Evolutionary conservation across 176 grass and related monocot genomes (phyloP), one percentile per base, ranked within the genome.

Genomic region (Zoysia japonica): DNA sequence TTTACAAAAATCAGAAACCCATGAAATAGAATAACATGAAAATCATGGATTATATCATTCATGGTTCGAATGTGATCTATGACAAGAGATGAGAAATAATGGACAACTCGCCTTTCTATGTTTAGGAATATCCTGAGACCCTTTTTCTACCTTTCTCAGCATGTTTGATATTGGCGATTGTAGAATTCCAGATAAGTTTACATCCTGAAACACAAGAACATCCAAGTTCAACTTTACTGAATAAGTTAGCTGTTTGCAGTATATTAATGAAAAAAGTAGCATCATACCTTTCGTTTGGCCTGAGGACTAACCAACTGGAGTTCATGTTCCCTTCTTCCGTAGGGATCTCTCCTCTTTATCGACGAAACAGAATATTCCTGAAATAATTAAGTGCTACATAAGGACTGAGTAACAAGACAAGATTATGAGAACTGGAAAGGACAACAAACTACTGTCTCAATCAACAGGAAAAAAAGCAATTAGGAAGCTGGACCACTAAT

Each of bases 341-440:
- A 90, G 39, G 88, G 78, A 84, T 89, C 88, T 82, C 86, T 94
- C 90, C 82, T 91, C 68, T 86, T 94, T 79, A 89, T 89, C 10
- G 86, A 91, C 44, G 88, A 86, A 89, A 93, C 78, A 89, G 88
- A 91, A 68, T 87, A 95, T 86, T 94, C 90, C 84, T 91, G 83
- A 49, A 78, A 65, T 39, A 42, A 10, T 19, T 43, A 78, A 38
- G 59, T 40, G 75, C 43, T 61, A 76, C 61, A n/a, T 77, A 82
- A 78, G 63, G 48, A 68, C 15, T 47, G 14, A 81, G 10, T 54
- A 78, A 75, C 4, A 7, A 52, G 38, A 74, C 12, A 12, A 68
- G 20, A 85, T 65, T 53, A 53, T 71, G 40, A 76, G 41, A 70
- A 69, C 28, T 70, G 83, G 42, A 86, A 75, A 83, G 38, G 68